Evolutionary conservation across 2,329 filamentous ascomycete genomes (phyloP), one percentile per base, ranked within the genome.

Genomic region (Phaeosphaeriaceae sp.): DNA sequence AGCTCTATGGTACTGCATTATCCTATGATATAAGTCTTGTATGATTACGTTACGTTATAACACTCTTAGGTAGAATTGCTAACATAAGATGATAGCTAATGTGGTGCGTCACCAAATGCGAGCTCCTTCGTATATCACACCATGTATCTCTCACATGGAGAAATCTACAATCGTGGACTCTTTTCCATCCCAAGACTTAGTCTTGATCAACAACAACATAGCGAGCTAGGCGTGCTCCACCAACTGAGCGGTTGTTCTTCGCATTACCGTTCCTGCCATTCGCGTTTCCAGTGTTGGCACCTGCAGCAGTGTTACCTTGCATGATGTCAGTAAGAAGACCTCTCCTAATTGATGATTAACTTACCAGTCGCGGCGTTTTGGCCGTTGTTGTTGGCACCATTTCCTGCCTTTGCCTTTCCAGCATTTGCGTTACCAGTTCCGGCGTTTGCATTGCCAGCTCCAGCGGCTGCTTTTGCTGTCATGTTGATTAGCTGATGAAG

Each of bases 161-260:
- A n/a, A n/a, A n/a, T n/a, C n/a, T n/a, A n/a, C n/a, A n/a, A 27
- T 9, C 25, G 7, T 36, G 6, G 31, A 3, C 19, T 17, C n/a
- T 45, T 45, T 19, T 7, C 10, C n/a, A 11, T 45, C 6, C 42
- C 21, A 36, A 11, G 3, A 11, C 24, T 27, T 49, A 49, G n/a
- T 49, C 47, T 19, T 49, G 24, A 21, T 49, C 47, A 20, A 49
- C 47, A 36, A 49, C 25, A 27, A 49, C 47, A 36, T 46, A 54
- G 27, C 52, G 52, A 54, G 52, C 52, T 5, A 54, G 52, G 13
- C 52, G 52, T 42, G 52, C 24, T 48, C 52, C 44, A 25, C 44
- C 44, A 54, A 48, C 31, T 7, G 27, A 17, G 20, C 52, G 52
- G 13, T 54, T 48, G 44, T 40, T 54, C 31, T 48, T 54, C 31